Percentiles rank a stretch among this genome's conserved stretches.
These are phyloP conservation scores for Cyberlindnera euphorbiiphila DNA, from an alignment of 805 yeast species.

Conservation along the genomic window DNA sequence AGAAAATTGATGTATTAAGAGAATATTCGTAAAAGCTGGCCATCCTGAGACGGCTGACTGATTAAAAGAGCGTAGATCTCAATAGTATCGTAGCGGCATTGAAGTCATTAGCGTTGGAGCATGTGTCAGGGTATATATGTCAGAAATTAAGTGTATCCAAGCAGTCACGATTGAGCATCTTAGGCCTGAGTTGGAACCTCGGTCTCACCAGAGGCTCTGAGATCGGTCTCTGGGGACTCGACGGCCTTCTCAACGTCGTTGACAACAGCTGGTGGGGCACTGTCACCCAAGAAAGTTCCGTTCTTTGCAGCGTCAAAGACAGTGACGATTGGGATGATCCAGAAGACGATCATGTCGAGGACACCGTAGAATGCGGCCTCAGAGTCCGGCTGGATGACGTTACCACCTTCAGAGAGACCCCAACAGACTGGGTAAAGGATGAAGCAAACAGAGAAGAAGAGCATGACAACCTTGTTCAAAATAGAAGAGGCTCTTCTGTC, in stretches of 20 bases:
- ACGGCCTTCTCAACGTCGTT: conserved; percentile 19
- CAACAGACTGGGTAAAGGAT: conserved; percentile 44
- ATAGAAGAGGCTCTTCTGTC: conserved; percentile 9
- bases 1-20: no score
- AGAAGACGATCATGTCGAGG: conserved; percentile 43
- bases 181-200: conserved; percentile 21
- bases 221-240: conserved; percentile 18
- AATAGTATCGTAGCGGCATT: no score
- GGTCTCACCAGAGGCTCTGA: conserved; percentile 35
- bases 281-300: conserved; percentile 16
- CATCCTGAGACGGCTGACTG: no score
- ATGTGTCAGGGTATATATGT: no score
- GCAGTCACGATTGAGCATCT: no score
- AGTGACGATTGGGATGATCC: conserved; percentile 36
- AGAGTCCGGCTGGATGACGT: conserved; percentile 48
- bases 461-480: conserved; percentile 11
- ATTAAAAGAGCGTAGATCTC: no score
- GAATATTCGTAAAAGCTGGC: no score
- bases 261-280: conserved; percentile 7
- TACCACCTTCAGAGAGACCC: conserved; percentile 57
- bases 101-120: not conserved
- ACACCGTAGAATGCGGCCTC: conserved; percentile 53
- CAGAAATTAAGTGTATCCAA: not conserved
- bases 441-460: conserved; percentile 34
- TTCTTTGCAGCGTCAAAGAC: conserved; percentile 20